Evolutionary conservation across 768 basidiomycete species (phyloP), one percentile per base, ranked within the genome.

Genomic region (Podaxis sp.): DNA sequence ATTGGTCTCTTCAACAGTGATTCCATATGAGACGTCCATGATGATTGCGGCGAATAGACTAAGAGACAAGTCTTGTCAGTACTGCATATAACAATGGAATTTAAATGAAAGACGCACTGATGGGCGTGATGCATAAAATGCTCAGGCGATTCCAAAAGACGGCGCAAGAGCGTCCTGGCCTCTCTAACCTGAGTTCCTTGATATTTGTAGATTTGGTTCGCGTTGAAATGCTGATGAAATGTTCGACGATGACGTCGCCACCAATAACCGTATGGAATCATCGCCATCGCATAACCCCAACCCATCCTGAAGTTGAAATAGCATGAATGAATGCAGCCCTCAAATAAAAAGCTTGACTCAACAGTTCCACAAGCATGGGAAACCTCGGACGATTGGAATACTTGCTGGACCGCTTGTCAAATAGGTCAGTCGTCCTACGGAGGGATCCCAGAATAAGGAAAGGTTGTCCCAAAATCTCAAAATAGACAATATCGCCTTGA

Each of bases 211-310:
- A 70, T 66, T 13, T 59, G 62, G 36, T 70, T 69, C 51, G 67
- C 69, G 17, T 66, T 65, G 55, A 74, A 65, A 3, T 67, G 67
- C 59, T 71, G 68, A 4, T 70, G 69, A 33, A 65, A 66, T 8
- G 71, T 65, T 47, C 69, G 68, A 33, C 73, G 69, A 60, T 68
- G 72, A 19, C 68, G 66, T 37, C 68, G 63, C 73, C 73, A 74
- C 40, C 59, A 65, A 27, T 71, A 63, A 6, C 67, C 69, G 57
- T 74, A 74, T 0, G 71, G 69, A 12, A 69, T 65, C 55, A 70
- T 65, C 17, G 66, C 65, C 24, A 72, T 63, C 7, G 65, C 63
- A 53, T 69, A 64, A 33, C 63, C 64, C 67, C 69, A 71, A 6
- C 66, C 67, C 72, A 71, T 72, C 22, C 72, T 73, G 51, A 12